Evolutionary conservation across 129 eudicot genomes (phyloP).

Genomic region (Solidago caesia): DNA sequence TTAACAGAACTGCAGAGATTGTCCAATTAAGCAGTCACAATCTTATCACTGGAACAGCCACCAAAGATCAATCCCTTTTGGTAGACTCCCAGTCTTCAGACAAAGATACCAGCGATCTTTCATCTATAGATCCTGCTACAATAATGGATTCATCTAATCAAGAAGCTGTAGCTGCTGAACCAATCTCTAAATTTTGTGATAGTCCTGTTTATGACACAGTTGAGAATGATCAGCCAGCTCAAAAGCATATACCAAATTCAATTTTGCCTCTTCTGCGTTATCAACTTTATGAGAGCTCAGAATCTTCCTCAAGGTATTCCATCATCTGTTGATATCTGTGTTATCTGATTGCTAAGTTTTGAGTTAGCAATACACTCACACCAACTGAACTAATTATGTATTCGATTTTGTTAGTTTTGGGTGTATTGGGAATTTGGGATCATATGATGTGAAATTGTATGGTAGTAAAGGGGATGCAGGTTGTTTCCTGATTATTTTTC

Average conservation of each 20-base stretch:
- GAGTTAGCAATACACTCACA: background rate
- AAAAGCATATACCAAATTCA: slow-evolving; percentile 56
- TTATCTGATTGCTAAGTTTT: background rate
- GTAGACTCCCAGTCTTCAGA: slow-evolving; percentile 25
- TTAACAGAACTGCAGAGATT: slow-evolving; percentile 43
- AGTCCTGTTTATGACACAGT: slow-evolving; percentile 31
- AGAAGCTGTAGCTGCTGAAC: slow-evolving; percentile 36
- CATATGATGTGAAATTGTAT: slow-evolving; percentile 5
- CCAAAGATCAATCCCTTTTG: slow-evolving; percentile 32
- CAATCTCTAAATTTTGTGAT: slow-evolving; percentile 39
- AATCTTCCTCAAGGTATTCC: slow-evolving; percentile 80
- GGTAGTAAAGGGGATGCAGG: slow-evolving; percentile 3
- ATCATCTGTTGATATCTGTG: slow-evolving; percentile 13
- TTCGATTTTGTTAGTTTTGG: background rate
- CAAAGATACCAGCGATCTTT: slow-evolving; percentile 18
- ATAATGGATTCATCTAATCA: slow-evolving; percentile 34
- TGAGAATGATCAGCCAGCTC: slow-evolving; percentile 45
- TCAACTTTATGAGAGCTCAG: slow-evolving; percentile 77
- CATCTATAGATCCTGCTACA: slow-evolving; percentile 31
- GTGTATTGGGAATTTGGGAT: slow-evolving; percentile 12
- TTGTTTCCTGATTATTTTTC: slow-evolving; percentile 13
- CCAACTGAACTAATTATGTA: slow-evolving; percentile 6
- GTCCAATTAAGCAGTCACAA: slow-evolving; percentile 41
- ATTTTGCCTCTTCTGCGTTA: slow-evolving; percentile 59
- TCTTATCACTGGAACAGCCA: slow-evolving; percentile 29